These are phyloP conservation scores for Macrocybe sp. DNA, from an alignment of 1,284 basidiomycete species.

Conservation along the genomic window DNA sequence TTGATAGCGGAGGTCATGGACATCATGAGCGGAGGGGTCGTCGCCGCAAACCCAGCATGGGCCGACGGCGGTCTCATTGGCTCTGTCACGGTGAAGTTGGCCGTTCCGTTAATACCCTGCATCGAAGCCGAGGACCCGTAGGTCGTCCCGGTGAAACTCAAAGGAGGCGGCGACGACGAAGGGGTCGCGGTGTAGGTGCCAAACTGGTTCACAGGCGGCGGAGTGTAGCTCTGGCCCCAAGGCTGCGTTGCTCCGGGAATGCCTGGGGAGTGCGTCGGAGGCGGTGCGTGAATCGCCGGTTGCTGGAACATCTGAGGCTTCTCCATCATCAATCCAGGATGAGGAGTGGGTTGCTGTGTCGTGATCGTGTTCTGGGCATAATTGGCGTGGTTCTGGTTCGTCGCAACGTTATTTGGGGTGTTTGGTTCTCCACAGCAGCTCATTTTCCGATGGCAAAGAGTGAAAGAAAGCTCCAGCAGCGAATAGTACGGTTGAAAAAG, in stretches of 20 bases:
- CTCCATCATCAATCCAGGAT: constrained; percentile 27
- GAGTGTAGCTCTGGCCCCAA: constrained; percentile 31
- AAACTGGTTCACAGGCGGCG: constrained; percentile 22
- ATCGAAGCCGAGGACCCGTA: constrained; percentile 14
- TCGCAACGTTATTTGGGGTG: constrained; percentile 20
- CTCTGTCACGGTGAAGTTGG: constrained; percentile 15
- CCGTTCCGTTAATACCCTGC: constrained; percentile 15
- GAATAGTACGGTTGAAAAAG: background rate
- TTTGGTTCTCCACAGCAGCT: constrained; percentile 52
- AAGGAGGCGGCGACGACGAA: constrained; percentile 13
- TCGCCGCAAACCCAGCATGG: constrained; percentile 24
- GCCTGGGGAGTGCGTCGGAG: constrained; percentile 30
- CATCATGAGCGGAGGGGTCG: constrained; percentile 19
- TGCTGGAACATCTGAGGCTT: constrained; percentile 32
- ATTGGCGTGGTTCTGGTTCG: constrained; percentile 27
- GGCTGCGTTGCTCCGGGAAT: constrained; percentile 21
- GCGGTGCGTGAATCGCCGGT: constrained; percentile 37
- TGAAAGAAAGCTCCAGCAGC: constrained; percentile 2
- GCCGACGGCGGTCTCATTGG: constrained; percentile 31
- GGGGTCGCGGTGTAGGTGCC: constrained; percentile 12
- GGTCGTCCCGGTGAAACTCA: too few relatives aligned
- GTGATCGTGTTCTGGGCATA: constrained; percentile 26
- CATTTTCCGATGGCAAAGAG: constrained; percentile 30
- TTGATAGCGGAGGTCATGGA: constrained; percentile 19
- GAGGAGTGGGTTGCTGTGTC: constrained; percentile 44